These are phyloP conservation scores for Fusarium robinianum DNA, from an alignment of 2,329 filamentous ascomycete species.

Conservation along the genomic window DNA sequence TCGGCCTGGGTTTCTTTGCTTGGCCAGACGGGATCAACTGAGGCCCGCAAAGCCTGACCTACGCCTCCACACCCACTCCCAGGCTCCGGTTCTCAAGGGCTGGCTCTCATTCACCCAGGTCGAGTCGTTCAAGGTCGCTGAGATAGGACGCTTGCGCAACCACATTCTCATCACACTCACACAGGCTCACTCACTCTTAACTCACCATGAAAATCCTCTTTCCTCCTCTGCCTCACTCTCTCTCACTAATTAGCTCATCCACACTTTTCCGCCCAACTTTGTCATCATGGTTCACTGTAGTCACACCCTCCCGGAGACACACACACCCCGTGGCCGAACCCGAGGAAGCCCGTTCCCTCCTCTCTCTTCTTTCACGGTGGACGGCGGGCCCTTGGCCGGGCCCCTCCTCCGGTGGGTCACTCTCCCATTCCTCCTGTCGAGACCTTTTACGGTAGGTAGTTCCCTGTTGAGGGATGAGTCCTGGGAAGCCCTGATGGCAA, in stretches of 20 bases:
- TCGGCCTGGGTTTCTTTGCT: constrained; percentile 25
- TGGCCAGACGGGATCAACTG: constrained; percentile 29
- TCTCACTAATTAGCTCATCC: constrained; percentile 6
- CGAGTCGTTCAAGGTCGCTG: constrained; percentile 8
- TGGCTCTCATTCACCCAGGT: constrained; percentile 1
- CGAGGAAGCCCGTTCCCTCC: constrained; percentile 16
- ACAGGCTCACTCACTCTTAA: constrained; percentile 23
- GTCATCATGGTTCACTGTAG: constrained; percentile 6
- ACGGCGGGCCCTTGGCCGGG: constrained; percentile 23
- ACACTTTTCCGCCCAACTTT: constrained; percentile 2
- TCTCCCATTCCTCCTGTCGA: constrained; percentile 22
- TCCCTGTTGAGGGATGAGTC: too few species aligned
- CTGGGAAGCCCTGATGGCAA: too few species aligned
- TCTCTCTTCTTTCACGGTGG: constrained; percentile 9
- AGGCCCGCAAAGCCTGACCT: constrained; percentile 38
- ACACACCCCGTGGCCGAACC: constrained; percentile 22
- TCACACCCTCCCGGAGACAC: constrained; percentile 13
- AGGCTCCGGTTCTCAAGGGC: constrained; percentile 17
- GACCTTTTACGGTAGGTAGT: too few species aligned
- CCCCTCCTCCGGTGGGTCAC: constrained; percentile 25
- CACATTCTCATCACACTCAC: constrained; percentile 11
- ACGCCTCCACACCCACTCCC: constrained; percentile 35
- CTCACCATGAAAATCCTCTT: constrained; percentile 8
- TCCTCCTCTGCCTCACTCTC: constrained; percentile 13
- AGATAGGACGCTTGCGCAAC: constrained; percentile 23